Evolutionary conservation across 1,139 yeast species (phyloP).

Genomic region (Suhomyces guaymorum): DNA sequence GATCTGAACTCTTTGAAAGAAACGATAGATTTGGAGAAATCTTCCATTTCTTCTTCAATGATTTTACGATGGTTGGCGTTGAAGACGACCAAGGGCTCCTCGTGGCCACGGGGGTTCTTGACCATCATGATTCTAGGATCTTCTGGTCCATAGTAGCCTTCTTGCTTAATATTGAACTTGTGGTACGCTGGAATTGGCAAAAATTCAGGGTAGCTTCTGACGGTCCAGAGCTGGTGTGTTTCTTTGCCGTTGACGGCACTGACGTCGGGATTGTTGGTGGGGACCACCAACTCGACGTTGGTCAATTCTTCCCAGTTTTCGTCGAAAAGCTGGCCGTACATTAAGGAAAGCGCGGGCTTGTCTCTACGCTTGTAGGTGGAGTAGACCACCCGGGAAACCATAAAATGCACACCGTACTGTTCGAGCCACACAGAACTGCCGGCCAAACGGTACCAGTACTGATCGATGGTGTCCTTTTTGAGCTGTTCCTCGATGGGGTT

Average conservation of each 20-base stretch:
- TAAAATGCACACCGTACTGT: conserved; percentile 40
- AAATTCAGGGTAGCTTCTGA: conserved; percentile 29
- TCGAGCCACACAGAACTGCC: conserved; percentile 44
- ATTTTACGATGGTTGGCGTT: conserved; percentile 34
- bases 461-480: conserved; percentile 27
- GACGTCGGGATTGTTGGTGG: conserved; percentile 19
- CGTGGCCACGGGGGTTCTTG: conserved; percentile 30
- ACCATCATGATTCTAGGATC: conserved; percentile 42
- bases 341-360: conserved; percentile 35
- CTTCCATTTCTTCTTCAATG: conserved; percentile 18
- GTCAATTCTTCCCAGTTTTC: conserved; percentile 47
- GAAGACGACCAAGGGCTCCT: conserved; percentile 40
- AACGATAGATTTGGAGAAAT: conserved; percentile 3
- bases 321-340: conserved; percentile 49
- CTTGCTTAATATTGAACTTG: conserved; percentile 22
- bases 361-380: conserved; percentile 30
- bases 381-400: conserved; percentile 38
- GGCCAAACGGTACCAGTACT: conserved; percentile 39
- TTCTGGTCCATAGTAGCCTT: conserved; percentile 42
- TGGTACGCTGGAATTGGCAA: conserved; percentile 39
- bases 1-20: conserved; percentile 21
- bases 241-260: conserved; percentile 1
- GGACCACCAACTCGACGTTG: conserved; percentile 34
- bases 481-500: conserved; percentile 19
- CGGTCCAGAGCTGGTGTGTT: conserved; percentile 11